Base-by-base conservation (phyloP, 371 early-diverging fungal species). In the Amoeboaphelidium protococcarum region DNA sequence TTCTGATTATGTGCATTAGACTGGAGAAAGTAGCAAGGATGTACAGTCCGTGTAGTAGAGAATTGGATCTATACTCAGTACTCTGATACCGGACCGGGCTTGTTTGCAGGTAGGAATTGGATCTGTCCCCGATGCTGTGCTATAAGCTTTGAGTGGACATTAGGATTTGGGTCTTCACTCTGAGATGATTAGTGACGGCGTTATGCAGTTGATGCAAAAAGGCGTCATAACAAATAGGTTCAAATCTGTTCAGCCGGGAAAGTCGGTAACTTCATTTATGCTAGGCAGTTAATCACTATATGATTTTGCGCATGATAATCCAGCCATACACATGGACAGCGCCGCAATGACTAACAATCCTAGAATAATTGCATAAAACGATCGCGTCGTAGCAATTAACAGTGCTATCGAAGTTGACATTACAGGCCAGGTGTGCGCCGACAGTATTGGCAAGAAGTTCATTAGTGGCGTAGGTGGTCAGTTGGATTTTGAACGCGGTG, bases 51-150 rank as follows among this genome's bases (percentile, higher is more conserved):
- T n/a, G n/a, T n/a, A n/a, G n/a, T n/a, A 22, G 21, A 13, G 26
- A 42, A 67, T 67, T 52, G 67, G 67, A 21, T 46, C 54, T 45
- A 41, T 45, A 42, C 54, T 67, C 25, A 62, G 66, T 2, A 51
- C 25, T 13, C 51, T 67, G 12, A 58, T 67, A 6, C 26, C 50
- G 3, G 61, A 67, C 48, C 66, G 68, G 2, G 62, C 66, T 2
- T 55, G 56, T 0, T 51, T 67, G 40, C 68, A 67, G 47, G 62
- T 67, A 59, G 68, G 68, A 13, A 67, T 67, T 37, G 56, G 64
- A 16, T 54, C 54, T 0, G 60, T 67, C 45, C 65, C 67, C 13
- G 58, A 67, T 46, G 67, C 67, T 13, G 64, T 67, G 13, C 51
- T 67, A 22, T 51, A 42, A 12, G 47, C 49, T 16, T 51, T 67